These are phyloP conservation scores for Cercospora beticola DNA, from an alignment of 2,329 filamentous ascomycete species.

Conservation along the genomic window DNA sequence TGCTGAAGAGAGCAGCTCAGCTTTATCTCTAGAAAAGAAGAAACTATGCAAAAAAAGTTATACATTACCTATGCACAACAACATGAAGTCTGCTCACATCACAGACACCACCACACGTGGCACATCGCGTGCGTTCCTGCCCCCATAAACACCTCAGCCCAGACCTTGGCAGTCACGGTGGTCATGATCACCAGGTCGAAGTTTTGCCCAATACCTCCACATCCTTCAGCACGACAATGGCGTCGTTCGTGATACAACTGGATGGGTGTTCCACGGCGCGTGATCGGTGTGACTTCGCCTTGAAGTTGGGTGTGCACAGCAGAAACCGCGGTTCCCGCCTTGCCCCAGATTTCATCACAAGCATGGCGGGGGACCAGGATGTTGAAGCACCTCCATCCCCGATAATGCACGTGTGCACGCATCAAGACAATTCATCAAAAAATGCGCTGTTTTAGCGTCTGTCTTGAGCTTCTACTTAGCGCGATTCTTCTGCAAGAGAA, in stretches of 20 bases:
- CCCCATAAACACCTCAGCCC: background rate
- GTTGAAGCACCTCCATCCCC: background rate
- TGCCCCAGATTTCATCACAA: background rate
- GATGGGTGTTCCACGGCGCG: background rate
- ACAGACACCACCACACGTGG: background rate
- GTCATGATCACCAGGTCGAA: background rate
- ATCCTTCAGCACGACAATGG: background rate
- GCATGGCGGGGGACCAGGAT: background rate
- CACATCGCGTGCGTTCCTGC: background rate
- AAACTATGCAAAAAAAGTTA: background rate
- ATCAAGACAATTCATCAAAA: background rate
- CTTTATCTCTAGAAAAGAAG: too few species aligned
- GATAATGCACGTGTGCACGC: background rate
- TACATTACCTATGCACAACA: background rate
- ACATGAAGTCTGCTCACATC: background rate
- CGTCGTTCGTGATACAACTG: background rate
- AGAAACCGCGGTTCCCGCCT: background rate
- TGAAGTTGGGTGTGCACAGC: background rate
- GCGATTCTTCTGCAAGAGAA: background rate
- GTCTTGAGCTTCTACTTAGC: background rate
- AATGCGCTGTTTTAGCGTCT: background rate
- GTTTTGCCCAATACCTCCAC: background rate
- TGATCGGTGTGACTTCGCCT: constrained; percentile 2
- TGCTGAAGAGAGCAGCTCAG: too few species aligned
- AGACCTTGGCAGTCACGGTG: background rate